These are phyloP conservation scores for Plasmodium gallinaceum DNA, from an alignment of 169 alveolate genomes.

Conservation along the genomic window DNA sequence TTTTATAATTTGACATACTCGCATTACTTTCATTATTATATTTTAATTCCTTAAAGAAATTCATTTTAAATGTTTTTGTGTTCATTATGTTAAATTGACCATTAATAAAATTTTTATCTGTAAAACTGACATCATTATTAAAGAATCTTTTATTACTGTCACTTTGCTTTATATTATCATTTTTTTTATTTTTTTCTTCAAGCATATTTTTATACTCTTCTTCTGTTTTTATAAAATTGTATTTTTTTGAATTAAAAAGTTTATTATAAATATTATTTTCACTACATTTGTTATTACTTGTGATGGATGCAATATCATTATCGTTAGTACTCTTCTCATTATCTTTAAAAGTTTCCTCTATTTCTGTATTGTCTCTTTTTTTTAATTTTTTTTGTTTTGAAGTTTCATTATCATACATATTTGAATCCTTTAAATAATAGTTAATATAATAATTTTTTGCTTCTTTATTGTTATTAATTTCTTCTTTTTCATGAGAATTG, in stretches of 20 bases:
- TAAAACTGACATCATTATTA: slow-evolving; percentile 51
- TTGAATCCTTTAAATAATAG: not conserved
- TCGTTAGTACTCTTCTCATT: not conserved
- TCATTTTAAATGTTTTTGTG: slow-evolving; percentile 29
- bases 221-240: slow-evolving; percentile 59
- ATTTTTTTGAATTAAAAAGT: slow-evolving; percentile 22
- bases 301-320: not conserved
- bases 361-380: not conserved
- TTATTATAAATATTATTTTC: not conserved
- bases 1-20: not conserved
- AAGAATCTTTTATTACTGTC: not conserved
- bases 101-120: slow-evolving; percentile 30
- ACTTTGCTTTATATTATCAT: slow-evolving; percentile 3
- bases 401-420: not conserved
- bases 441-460: not conserved
- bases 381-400: not conserved
- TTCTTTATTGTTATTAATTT: not conserved
- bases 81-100: slow-evolving; percentile 40
- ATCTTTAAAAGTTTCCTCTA: not conserved
- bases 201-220: slow-evolving; percentile 40
- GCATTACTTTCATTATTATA: not conserved
- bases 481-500: not conserved
- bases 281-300: not conserved
- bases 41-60: not conserved
- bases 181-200: not conserved